Evolutionary conservation across 305 asterid species (phyloP).

Genomic region (Plantago rigida): DNA sequence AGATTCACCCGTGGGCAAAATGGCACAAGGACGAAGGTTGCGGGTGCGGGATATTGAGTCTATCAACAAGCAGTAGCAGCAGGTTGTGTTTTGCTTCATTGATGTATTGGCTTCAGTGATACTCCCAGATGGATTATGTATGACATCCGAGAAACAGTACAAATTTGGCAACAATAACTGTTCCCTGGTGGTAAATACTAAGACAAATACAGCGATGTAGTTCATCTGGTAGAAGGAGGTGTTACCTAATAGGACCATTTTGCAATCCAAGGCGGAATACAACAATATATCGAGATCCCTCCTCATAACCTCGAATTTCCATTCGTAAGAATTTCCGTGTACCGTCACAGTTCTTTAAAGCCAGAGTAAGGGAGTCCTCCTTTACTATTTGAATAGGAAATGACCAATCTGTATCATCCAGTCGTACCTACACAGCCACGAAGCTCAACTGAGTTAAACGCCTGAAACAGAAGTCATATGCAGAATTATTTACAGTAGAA

Average conservation of each 20-base stretch:
- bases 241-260: constrained; percentile 84
- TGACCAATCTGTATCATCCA: constrained; percentile 86
- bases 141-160: neutral
- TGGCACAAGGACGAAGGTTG: too few species aligned
- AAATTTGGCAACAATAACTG: neutral
- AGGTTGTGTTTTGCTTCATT: neutral
- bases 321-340: constrained; percentile 48
- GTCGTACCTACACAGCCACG: constrained; percentile 49
- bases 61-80: neutral
- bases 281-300: constrained; percentile 89
- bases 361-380: constrained; percentile 75
- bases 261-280: constrained; percentile 82
- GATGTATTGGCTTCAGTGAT: neutral
- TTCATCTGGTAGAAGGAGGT: constrained; percentile 22
- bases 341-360: constrained; percentile 57
- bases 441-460: constrained; percentile 14
- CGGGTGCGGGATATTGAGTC: too few species aligned
- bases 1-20: too few species aligned
- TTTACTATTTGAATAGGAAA: constrained; percentile 73
- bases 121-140: neutral
- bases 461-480: neutral
- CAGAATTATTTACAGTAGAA: neutral
- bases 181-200: constrained; percentile 2
- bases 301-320: constrained; percentile 97
- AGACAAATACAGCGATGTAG: constrained; percentile 15